Base-by-base conservation (phyloP, 2,329 filamentous ascomycete genomes). In the Gnomoniopsis sp. region DNA sequence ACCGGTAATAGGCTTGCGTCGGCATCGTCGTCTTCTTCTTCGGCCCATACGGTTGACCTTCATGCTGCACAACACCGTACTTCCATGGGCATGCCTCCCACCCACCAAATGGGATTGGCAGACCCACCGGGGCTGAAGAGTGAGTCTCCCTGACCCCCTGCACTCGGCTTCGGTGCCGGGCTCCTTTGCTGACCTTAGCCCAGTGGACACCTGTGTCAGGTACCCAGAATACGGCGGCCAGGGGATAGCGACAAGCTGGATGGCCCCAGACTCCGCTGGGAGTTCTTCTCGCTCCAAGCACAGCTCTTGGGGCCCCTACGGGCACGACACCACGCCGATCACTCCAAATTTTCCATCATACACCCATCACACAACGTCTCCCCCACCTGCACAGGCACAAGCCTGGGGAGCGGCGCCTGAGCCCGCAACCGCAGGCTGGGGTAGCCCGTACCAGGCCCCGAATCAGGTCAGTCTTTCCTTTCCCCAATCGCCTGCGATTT, bases 321-420 rank as follows among this genome's bases (percentile, higher is more conserved):
- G 79, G 11, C 73, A 79, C 46, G 80, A 81, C 44, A 78, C 81
- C 8, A 15, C 53, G n/a, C 76, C 81, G 11, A 72, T 83, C 36
- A 78, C 77, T 3, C 73, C 79, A 0, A 77, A 77, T 2, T 81
- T 79, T 60, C 78, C 80, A 6, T 75, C 79, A 1, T 84, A 81
- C 64, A 71, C 75, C 6, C 73, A 76, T 15, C 38, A n/a, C 38
- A 6, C 38, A 22, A 73, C 77, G 46, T 70, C 71, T 1, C 68
- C 75, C 15, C 65, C 69, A 21, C 61, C 74, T 6, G 65, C 74
- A 33, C 70, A 72, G 52, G 67, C 75, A 7, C 49, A 48, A 22
- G 59, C 54, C 12, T 44, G 43, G 6, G 43, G 52, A 3, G 47
- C 41, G 52, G 52, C n/a, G 43, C 43, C 52, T 21, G 75, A 79